Percentiles rank a stretch among this genome's conserved stretches.
These are phyloP conservation scores for Xylaria nigripes DNA, from an alignment of 495 filamentous ascomycete species.

Conservation along the genomic window DNA sequence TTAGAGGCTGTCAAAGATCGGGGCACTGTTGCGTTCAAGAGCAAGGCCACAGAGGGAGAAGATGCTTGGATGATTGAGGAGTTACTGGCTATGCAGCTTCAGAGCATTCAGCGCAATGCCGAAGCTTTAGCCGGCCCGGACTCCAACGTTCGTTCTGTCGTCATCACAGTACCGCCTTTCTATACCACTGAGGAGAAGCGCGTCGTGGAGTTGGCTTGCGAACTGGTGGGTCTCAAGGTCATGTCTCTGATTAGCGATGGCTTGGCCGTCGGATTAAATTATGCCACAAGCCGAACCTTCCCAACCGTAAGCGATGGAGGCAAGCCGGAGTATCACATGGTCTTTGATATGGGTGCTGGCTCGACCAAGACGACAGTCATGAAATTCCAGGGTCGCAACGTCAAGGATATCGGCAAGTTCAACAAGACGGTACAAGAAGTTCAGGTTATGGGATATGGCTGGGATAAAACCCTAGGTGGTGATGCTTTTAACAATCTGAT, in stretches of 20 bases:
- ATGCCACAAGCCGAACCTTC: slow-evolving; percentile 85
- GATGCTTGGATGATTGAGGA: slow-evolving; percentile 83
- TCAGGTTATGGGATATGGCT: slow-evolving; percentile 73
- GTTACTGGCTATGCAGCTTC: slow-evolving; percentile 91
- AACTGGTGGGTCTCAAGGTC: slow-evolving; percentile 79
- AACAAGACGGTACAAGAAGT: slow-evolving; percentile 98
- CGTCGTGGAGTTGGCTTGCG: slow-evolving; percentile 70
- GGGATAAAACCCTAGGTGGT: slow-evolving; percentile 84
- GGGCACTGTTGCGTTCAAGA: slow-evolving; percentile 68
- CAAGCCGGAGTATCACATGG: slow-evolving; percentile 84
- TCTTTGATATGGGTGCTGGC: slow-evolving; percentile 97
- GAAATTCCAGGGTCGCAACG: slow-evolving; percentile 76
- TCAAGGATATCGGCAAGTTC: slow-evolving; percentile 87
- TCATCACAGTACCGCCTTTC: slow-evolving; percentile 88
- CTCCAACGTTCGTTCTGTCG: slow-evolving; percentile 63
- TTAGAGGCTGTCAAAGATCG: slow-evolving; percentile 49
- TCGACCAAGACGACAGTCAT: slow-evolving; percentile 93
- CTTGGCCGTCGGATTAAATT: slow-evolving; percentile 87
- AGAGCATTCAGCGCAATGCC: slow-evolving; percentile 79
- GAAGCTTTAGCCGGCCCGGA: slow-evolving; percentile 76
- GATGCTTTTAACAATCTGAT: slow-evolving; percentile 83
- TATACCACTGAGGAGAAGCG: slow-evolving; percentile 84
- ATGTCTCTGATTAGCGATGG: slow-evolving; percentile 83
- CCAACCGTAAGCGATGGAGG: slow-evolving; percentile 72
- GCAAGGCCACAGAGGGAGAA: slow-evolving; percentile 51